phyloP scores from a whole-genome alignment of 805 yeast species.

The Yarrowia porcina region DNA sequence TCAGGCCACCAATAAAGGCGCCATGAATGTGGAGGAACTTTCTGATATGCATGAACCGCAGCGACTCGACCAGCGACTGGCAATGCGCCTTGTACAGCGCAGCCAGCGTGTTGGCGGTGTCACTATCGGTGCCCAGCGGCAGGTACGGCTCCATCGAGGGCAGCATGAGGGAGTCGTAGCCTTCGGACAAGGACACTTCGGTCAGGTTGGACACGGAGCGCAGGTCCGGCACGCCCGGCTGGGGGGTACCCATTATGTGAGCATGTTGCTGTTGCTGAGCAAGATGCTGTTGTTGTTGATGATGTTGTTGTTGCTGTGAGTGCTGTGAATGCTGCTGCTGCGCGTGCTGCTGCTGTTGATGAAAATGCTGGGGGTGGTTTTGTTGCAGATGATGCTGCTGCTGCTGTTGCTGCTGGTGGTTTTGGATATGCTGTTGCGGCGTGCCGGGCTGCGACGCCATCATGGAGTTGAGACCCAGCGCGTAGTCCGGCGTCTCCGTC shows the following conservation, averaged over 20 bases:
- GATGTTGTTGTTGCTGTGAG: not conserved
- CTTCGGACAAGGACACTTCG: slow-evolving; percentile 6
- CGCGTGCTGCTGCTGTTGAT: not conserved
- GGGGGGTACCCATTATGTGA: not conserved
- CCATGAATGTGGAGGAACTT: slow-evolving; percentile 53
- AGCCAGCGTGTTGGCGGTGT: slow-evolving; percentile 58
- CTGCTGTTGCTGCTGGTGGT: not conserved
- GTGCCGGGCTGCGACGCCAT: slow-evolving; percentile 7
- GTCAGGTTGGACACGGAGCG: slow-evolving; percentile 23
- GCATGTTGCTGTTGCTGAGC: not conserved
- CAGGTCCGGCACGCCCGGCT: slow-evolving; percentile 4
- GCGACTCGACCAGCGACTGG: slow-evolving; percentile 57
- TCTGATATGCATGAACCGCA: slow-evolving; percentile 65
- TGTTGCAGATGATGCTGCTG: not conserved
- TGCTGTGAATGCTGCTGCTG: not conserved
- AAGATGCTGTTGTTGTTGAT: not conserved
- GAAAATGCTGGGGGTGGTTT: not conserved
- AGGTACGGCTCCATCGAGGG: slow-evolving; percentile 45
- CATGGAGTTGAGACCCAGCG: not conserved
- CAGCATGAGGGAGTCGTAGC: slow-evolving; percentile 34
- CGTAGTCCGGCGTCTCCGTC: slow-evolving; percentile 21
- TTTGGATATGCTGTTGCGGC: not conserved
- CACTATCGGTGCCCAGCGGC: slow-evolving; percentile 48
- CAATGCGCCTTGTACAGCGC: slow-evolving; percentile 65
- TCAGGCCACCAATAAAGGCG: slow-evolving; percentile 54